Conservation (phyloP, 257 asterid species). For the Nicotiana tabacum region DNA sequence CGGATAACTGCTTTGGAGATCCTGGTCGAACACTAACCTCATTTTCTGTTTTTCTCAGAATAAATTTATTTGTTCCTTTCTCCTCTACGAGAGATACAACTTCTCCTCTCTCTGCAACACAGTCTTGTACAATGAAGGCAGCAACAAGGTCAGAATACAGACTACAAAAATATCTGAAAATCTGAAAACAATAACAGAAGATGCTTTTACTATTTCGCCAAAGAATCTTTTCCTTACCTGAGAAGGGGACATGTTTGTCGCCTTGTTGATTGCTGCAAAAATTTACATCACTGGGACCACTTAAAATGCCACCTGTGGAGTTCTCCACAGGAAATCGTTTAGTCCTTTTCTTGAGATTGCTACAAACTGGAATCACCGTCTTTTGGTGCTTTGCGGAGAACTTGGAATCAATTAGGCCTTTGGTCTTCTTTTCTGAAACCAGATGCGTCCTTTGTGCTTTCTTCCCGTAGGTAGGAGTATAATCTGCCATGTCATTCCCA, state of each 20-base stretch:
- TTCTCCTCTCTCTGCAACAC: slow-evolving; percentile 12
- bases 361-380: slow-evolving; percentile 22
- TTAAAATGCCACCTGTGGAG: slow-evolving; percentile 18
- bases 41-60: slow-evolving; percentile 16
- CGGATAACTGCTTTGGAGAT: slow-evolving; percentile 21
- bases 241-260: slow-evolving; percentile 38
- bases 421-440: slow-evolving; percentile 23
- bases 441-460: slow-evolving; percentile 22
- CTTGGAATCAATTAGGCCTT: slow-evolving; percentile 19
- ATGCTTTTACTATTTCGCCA: slow-evolving; percentile 15
- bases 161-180: slow-evolving; percentile 4
- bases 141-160: slow-evolving; percentile 15
- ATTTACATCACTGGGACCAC: slow-evolving; percentile 22
- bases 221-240: slow-evolving; percentile 29
- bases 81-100: slow-evolving; percentile 15
- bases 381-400: slow-evolving; percentile 23
- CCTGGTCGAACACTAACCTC: slow-evolving; percentile 25
- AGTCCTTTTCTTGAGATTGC: slow-evolving; percentile 29
- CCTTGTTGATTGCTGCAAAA: slow-evolving; percentile 16
- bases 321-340: slow-evolving; percentile 16
- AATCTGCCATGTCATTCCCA: slow-evolving; percentile 13
- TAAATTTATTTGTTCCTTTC: slow-evolving; percentile 23
- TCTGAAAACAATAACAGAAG: slow-evolving; percentile 15
- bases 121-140: slow-evolving; percentile 15
- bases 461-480: slow-evolving; percentile 20